Evolutionary conservation across 352 stramenopile genomes (phyloP).

Genomic region (Phytophthora foliorum): DNA sequence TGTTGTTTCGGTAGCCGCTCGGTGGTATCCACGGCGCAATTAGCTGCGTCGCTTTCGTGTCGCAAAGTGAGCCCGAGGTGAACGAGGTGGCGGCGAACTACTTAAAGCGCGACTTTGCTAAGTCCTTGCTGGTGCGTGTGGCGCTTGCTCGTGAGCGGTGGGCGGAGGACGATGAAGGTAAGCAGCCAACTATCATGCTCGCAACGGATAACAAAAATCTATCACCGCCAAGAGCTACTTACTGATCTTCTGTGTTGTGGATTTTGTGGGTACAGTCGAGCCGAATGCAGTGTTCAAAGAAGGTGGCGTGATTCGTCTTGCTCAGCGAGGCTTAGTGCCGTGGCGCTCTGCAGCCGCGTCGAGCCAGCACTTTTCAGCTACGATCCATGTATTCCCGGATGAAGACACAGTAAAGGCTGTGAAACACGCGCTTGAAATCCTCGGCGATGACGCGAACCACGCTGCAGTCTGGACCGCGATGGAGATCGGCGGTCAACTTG

Average conservation of each 20-base stretch:
- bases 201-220: constrained; percentile 18
- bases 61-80: constrained; percentile 36
- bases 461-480: constrained; percentile 30
- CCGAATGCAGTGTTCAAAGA: constrained; percentile 42
- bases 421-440: constrained; percentile 71
- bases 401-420: constrained; percentile 51
- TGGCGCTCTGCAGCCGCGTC: constrained; percentile 40
- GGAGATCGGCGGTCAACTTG: constrained; percentile 32
- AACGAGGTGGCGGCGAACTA: constrained; percentile 50
- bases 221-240: constrained; percentile 7
- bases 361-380: constrained; percentile 48
- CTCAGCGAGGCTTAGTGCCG: constrained; percentile 52
- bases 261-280: constrained; percentile 32
- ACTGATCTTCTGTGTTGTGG: constrained; percentile 26
- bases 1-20: constrained; percentile 27
- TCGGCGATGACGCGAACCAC: constrained; percentile 36
- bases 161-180: constrained; percentile 48
- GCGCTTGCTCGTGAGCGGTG: constrained; percentile 63
- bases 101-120: constrained; percentile 78
- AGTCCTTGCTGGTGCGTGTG: constrained; percentile 65
- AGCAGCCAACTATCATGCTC: constrained; percentile 8
- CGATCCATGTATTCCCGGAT: constrained; percentile 57
- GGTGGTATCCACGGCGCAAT: constrained; percentile 61
- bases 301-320: constrained; percentile 50
- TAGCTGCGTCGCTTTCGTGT: constrained; percentile 67